A percentile compares a stretch with the other conserved stretches of the same genome.
These are phyloP conservation scores for Geosmithia putterillii DNA, from an alignment of 2,329 filamentous ascomycete genomes.

Conservation along the genomic window DNA sequence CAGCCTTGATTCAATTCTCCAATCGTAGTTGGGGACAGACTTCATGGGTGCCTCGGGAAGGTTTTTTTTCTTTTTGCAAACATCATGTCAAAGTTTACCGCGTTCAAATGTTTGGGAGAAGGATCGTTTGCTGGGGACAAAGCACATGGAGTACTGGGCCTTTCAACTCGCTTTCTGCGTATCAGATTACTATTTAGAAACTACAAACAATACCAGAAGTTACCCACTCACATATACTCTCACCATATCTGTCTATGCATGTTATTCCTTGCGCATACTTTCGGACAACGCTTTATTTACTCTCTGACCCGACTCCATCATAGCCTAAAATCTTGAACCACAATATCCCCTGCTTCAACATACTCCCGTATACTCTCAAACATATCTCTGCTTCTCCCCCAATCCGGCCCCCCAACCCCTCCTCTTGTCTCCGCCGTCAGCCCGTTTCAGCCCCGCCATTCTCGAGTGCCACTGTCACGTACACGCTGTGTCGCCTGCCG, in stretches of 20 bases:
- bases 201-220: conserved; percentile 49
- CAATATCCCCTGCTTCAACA: no score
- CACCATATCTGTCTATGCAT: not conserved
- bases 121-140: not conserved
- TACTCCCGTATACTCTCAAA: no score
- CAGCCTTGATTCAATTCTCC: conserved; percentile 23
- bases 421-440: no score
- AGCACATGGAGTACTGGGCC: conserved; percentile 17
- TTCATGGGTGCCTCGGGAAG: not conserved
- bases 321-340: no score
- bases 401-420: no score
- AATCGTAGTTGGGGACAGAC: conserved; percentile 48
- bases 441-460: no score
- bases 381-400: no score
- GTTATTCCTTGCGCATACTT: not conserved
- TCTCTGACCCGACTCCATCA: no score
- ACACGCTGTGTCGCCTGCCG: no score
- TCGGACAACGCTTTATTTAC: no score
- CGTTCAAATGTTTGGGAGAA: not conserved
- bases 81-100: not conserved
- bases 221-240: conserved; percentile 41
- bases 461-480: no score
- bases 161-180: conserved; percentile 54
- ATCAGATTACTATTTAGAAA: conserved; percentile 34
- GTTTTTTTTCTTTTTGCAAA: not conserved